Percentiles rank a stretch among this genome's conserved stretches.
Evolutionary conservation across 2,329 filamentous ascomycete species (phyloP).

Genomic region (Fusarium hostae): DNA sequence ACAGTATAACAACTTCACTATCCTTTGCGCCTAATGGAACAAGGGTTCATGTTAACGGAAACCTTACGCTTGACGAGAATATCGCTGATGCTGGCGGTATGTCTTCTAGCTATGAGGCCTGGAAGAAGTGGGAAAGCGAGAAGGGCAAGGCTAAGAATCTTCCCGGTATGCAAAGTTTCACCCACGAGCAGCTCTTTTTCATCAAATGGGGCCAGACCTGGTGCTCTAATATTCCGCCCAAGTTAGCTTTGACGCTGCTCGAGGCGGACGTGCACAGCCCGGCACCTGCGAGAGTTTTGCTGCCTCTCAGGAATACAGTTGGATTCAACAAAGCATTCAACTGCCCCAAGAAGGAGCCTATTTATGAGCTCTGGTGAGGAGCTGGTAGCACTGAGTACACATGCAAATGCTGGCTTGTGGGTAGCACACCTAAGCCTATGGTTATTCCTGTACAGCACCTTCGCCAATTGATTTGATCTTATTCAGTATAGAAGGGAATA

Average conservation of each 20-base stretch:
- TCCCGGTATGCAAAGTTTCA: conserved; percentile 70
- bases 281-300: conserved; percentile 68
- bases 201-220: conserved; percentile 72
- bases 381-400: rapidly evolving
- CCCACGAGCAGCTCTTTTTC: conserved; percentile 77
- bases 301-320: conserved; percentile 74
- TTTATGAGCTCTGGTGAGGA: conserved; percentile 74
- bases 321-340: conserved; percentile 77
- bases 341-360: conserved; percentile 73
- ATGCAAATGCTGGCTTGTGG: too few species aligned
- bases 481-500: too few species aligned
- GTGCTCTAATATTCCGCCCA: conserved; percentile 71
- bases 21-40: conserved; percentile 66
- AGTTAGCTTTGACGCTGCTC: conserved; percentile 54
- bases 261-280: conserved; percentile 75
- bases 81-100: conserved; percentile 77
- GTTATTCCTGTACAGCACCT: too few species aligned
- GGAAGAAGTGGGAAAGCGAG: conserved; percentile 67
- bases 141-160: conserved; percentile 62
- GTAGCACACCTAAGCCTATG: too few species aligned
- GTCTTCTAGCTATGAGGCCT: conserved; percentile 70
- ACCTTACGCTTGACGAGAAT: conserved; percentile 74
- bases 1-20: conserved; percentile 72
- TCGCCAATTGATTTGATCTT: too few species aligned
- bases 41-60: conserved; percentile 69